Evolutionary conservation across 1,139 yeast genomes (phyloP), one percentile per base, ranked within the genome.

Genomic region (Hansenula lynferdii): DNA sequence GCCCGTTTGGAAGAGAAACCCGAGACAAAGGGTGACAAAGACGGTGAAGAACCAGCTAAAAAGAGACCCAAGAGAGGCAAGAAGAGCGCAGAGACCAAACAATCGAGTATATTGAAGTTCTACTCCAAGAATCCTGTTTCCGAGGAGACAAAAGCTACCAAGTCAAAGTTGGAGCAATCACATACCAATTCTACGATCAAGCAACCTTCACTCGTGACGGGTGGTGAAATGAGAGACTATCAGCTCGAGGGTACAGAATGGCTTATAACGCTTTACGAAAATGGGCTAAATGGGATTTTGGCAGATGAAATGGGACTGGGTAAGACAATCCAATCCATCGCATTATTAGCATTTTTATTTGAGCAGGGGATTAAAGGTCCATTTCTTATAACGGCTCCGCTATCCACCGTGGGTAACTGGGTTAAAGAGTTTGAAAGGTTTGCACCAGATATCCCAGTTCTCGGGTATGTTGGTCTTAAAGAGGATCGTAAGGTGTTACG

Each of bases 251-350:
- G 97, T 0, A 72, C 90, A 41, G 90, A 86, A 49, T 92, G 97
- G 97, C 64, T 92, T 36, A 74, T 81, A 11, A 84, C 96, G 0
- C 65, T 92, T 23, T 92, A 84, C 57, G 95, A 90, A 57, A 92
- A 92, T 59, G 98, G 97, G 0, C 67, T 92, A 25, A 92, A 92
- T 61, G 98, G 98, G 4, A 89, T 92, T 26, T 65, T 92, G 23
- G 97, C 97, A 0, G 97, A 92, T 61, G 97, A 90, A 59, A 92
- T 90, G 97, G 97, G 97, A 0, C 65, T 89, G 30, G 97, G 98
- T 6, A 90, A 90, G 56, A 92, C 97, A 0, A 62, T 90, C 11
- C 96, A 90, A 58, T 83, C 94, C 34, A 85, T 92, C 40, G 73
- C 95, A 0, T 70, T 90, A 45, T 54, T 90, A 12, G 77, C 87